phyloP scores from a whole-genome alignment of 768 basidiomycete species.

The Lactifluus volemus region DNA sequence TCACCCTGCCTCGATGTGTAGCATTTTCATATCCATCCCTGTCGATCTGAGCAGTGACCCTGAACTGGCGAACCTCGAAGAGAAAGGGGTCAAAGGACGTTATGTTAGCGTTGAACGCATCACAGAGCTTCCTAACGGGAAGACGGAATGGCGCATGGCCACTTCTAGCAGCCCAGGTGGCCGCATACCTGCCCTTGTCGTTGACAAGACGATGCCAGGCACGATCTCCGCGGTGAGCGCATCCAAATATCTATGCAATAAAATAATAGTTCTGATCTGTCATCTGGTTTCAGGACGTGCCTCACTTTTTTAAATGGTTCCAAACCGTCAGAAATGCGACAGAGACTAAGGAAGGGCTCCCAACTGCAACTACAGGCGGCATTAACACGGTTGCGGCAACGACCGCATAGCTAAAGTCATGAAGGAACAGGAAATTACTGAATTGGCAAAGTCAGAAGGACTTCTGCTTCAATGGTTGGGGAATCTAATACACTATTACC shows the following conservation, averaged over 20 bases:
- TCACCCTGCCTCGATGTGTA: constrained; percentile 6
- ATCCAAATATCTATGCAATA: background rate
- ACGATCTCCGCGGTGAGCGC: constrained; percentile 50
- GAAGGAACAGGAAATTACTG: background rate
- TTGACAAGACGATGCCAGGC: constrained; percentile 50
- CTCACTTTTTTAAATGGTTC: constrained; percentile 64
- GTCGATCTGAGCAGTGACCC: constrained; percentile 53
- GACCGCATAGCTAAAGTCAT: background rate
- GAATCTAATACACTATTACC: background rate
- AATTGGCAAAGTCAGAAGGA: background rate
- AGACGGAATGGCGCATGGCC: constrained; percentile 74
- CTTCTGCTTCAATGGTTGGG: background rate
- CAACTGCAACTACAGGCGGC: background rate
- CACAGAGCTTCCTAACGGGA: constrained; percentile 51
- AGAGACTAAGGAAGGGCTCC: background rate
- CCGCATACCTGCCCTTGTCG: constrained; percentile 54
- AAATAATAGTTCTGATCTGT: background rate
- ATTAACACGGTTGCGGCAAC: background rate
- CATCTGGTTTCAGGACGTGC: constrained; percentile 49
- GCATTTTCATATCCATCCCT: constrained; percentile 50
- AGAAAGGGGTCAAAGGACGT: constrained; percentile 54
- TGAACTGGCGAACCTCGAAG: constrained; percentile 52
- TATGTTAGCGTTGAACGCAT: constrained; percentile 66
- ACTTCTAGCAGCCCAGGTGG: constrained; percentile 68
- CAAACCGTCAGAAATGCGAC: constrained; percentile 27